Conservation (phyloP, 2,329 filamentous ascomycete genomes). For the Talaromyces sp. region DNA sequence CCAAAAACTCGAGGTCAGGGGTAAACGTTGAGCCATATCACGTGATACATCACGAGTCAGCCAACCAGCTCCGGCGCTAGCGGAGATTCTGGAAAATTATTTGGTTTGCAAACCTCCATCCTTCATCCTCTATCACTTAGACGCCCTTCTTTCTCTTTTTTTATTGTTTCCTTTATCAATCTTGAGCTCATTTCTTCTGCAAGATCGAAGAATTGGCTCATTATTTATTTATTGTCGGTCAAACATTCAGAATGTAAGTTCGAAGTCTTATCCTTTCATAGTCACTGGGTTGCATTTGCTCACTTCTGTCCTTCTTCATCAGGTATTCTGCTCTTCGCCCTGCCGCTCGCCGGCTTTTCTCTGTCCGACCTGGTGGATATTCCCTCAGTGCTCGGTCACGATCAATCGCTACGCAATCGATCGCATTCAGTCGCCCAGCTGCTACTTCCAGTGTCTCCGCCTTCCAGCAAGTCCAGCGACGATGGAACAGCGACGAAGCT, state of each 20-base stretch:
- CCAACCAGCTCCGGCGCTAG: neutral
- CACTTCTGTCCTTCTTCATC: neutral
- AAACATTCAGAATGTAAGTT: neutral
- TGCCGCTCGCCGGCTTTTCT: slow-evolving; percentile 53
- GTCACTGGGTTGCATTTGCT: neutral
- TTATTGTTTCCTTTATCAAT: neutral
- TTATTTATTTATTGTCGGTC: neutral
- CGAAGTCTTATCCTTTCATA: neutral
- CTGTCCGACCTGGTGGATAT: slow-evolving; percentile 42
- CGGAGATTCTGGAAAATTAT: slow-evolving; percentile 1
- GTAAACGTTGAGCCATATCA: neutral
- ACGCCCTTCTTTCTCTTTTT: neutral
- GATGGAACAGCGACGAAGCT: slow-evolving; percentile 47
- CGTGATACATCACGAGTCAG: neutral
- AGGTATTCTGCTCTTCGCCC: slow-evolving; percentile 57
- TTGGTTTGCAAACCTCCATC: neutral
- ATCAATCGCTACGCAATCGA: slow-evolving; percentile 38
- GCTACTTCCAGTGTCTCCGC: neutral
- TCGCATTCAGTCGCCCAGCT: slow-evolving; percentile 18
- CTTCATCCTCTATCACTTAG: neutral
- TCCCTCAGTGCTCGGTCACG: slow-evolving; percentile 40
- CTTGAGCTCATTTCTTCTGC: neutral
- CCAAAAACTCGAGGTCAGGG: neutral
- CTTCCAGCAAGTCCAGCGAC: slow-evolving; percentile 33
- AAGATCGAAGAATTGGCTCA: neutral